A percentile compares a stretch with the other conserved stretches of the same genome.
Evolutionary conservation across 164 flowering plant species (phyloP).

Genomic region (Vitis labrusca): DNA sequence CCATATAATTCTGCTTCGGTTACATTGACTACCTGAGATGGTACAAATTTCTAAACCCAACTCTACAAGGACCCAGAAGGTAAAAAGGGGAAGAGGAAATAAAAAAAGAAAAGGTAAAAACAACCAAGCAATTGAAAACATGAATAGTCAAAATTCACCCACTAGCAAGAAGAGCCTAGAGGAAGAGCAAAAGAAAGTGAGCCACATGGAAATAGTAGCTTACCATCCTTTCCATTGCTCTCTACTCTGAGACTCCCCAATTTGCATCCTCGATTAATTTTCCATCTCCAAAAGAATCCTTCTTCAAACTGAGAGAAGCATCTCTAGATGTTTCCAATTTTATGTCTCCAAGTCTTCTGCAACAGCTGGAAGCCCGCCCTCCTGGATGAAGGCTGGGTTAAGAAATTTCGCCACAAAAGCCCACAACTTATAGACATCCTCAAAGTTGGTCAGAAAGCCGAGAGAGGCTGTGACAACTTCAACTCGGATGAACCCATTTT

Average conservation of each 20-base stretch:
- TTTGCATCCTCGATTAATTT: neutral
- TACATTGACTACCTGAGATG: slow-evolving; percentile 14
- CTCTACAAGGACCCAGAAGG: slow-evolving; percentile 32
- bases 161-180: slow-evolving; percentile 6
- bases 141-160: slow-evolving; percentile 32
- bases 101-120: neutral
- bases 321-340: neutral
- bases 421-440: slow-evolving; percentile 93
- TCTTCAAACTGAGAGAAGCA: slow-evolving; percentile 2
- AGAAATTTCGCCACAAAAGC: slow-evolving; percentile 85
- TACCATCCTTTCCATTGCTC: neutral
- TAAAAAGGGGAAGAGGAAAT: neutral
- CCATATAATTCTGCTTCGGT: slow-evolving; percentile 6
- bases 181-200: slow-evolving; percentile 10
- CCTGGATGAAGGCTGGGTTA: slow-evolving; percentile 53
- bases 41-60: slow-evolving; percentile 27
- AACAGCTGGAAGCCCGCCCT: slow-evolving; percentile 51
- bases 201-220: neutral
- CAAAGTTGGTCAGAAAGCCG: slow-evolving; percentile 79
- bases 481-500: slow-evolving; percentile 54
- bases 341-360: slow-evolving; percentile 57
- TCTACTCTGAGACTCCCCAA: slow-evolving; percentile 1
- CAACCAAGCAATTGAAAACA: slow-evolving; percentile 21
- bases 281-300: slow-evolving; percentile 1
- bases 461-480: slow-evolving; percentile 93